A percentile compares a stretch with the other conserved stretches of the same genome.
Evolutionary conservation across 805 yeast species (phyloP).

Genomic region (Myxozyma melibiosi): DNA sequence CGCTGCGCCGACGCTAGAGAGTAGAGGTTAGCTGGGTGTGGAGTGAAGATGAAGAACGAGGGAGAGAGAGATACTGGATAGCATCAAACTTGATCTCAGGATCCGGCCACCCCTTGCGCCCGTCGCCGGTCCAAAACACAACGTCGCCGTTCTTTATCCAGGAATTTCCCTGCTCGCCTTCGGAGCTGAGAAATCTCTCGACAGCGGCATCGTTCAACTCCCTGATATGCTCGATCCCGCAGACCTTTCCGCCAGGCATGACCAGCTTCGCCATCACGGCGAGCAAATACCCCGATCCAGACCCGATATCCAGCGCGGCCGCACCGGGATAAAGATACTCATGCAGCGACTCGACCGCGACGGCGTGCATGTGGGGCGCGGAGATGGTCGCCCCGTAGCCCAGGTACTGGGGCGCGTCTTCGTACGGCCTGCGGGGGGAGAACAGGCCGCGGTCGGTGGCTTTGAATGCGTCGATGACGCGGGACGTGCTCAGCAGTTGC

Average conservation of each 20-base stretch:
- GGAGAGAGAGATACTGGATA: constrained; percentile 25
- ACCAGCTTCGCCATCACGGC: constrained; percentile 30
- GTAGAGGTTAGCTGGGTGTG: background rate
- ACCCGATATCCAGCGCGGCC: constrained; percentile 31
- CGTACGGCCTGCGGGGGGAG: constrained; percentile 28
- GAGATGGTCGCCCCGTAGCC: constrained; percentile 34
- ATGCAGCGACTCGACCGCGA: constrained; percentile 24
- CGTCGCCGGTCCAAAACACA: constrained; percentile 25
- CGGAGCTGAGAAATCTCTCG: constrained; percentile 10
- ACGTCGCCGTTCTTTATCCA: constrained; percentile 16
- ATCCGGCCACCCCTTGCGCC: constrained; percentile 28
- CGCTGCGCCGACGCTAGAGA: constrained; percentile 25
- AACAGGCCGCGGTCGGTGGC: constrained; percentile 30
- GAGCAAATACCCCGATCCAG: constrained; percentile 33
- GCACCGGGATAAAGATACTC: constrained; percentile 26
- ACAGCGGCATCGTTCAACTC: constrained; percentile 17
- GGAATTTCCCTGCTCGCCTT: constrained; percentile 10
- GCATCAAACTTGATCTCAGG: constrained; percentile 29
- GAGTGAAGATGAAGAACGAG: background rate
- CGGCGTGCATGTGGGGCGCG: constrained; percentile 36
- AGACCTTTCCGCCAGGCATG: constrained; percentile 24
- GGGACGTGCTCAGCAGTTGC: constrained; percentile 15
- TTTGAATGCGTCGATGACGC: constrained; percentile 20
- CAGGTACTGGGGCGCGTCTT: constrained; percentile 30
- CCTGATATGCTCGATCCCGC: constrained; percentile 31